Base-by-base conservation (phyloP, 805 yeast genomes). In the Metschnikowia proteae region DNA sequence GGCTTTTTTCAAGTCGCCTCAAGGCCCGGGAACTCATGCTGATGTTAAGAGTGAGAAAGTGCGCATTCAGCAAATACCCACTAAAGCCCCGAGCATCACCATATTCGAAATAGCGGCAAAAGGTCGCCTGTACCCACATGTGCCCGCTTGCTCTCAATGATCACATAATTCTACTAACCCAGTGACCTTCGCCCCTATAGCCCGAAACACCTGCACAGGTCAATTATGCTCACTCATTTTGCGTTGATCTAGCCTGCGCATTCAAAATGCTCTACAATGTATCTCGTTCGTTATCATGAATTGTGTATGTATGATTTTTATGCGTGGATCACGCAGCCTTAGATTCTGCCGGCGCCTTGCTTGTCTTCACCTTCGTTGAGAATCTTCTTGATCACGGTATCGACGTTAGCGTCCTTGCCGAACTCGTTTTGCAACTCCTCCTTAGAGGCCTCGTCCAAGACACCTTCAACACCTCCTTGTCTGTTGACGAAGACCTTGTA, bases 381-480 rank as follows among this genome's bases (percentile, higher is more conserved):
- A 43, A 89, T 85, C 43, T 66, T 61, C 47, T 76, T 76, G 48
- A 88, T 76, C n/a, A 79, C 75, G 27, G 79, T 83, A 46, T 84
- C 88, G 3, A 64, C 59, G 36, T 68, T 71, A 43, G 74, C 68
- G 26, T 78, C 70, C 22, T 33, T 37, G 28, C 90, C 92, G 55
- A 89, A 88, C 60, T 88, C 94, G 53, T 78, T 78, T 44, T 74
- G 75, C 35, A 88, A 62, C 51, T 83, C 86, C 17, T 73, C 69
- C 48, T 80, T 77, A 6, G 92, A 84, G 2, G 92, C 96, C 58
- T 80, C 83, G 45, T 84, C 87, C 26, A 86, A 62, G 6, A 76
- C 74, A 48, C 96, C 96, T 57, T 81, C 86, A 3, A 81, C 69
- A 30, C 96, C 96, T 40, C 87, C 85, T 25, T 71, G 73, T 51